These are phyloP conservation scores for Asterophora lycoperdoides DNA, from an alignment of 768 basidiomycete genomes.

Conservation along the genomic window DNA sequence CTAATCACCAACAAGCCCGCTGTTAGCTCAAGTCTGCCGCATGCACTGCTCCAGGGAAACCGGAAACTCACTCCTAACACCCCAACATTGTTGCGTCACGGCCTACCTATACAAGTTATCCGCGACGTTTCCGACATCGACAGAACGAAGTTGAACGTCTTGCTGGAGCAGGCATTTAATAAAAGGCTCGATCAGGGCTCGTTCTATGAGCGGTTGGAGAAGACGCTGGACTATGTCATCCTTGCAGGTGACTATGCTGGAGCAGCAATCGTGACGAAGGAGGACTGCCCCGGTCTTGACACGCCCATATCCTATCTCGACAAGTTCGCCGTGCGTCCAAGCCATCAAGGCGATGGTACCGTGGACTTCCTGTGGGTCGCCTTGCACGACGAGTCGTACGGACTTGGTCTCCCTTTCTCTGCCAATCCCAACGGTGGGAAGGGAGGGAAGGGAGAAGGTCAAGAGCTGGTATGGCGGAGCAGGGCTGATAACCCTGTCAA, in stretches of 20 bases:
- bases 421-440: slow-evolving; percentile 95
- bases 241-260: slow-evolving; percentile 95
- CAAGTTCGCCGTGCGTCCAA: slow-evolving; percentile 96
- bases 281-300: slow-evolving; percentile 34
- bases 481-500: slow-evolving; percentile 93
- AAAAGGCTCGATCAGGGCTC: slow-evolving; percentile 62
- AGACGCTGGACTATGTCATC: slow-evolving; percentile 83
- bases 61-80: slow-evolving; percentile 84
- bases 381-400: slow-evolving; percentile 96
- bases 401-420: slow-evolving; percentile 88
- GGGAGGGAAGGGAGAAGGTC: slow-evolving; percentile 83
- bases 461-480: slow-evolving; percentile 94
- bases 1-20: slow-evolving; percentile 98
- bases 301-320: slow-evolving; percentile 85
- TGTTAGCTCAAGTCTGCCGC: slow-evolving; percentile 91
- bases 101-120: slow-evolving; percentile 81
- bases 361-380: slow-evolving; percentile 99
- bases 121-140: slow-evolving; percentile 71
- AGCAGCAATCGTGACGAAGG: slow-evolving; percentile 87
- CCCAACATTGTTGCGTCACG: slow-evolving; percentile 88
- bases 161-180: slow-evolving; percentile 87
- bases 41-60: slow-evolving; percentile 85
- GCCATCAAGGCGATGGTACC: slow-evolving; percentile 95
- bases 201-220: slow-evolving; percentile 78
- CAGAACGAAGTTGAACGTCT: slow-evolving; percentile 62